Evolutionary conservation across 495 filamentous ascomycete genomes (phyloP).

Genomic region (Cenococcum geophilum): DNA sequence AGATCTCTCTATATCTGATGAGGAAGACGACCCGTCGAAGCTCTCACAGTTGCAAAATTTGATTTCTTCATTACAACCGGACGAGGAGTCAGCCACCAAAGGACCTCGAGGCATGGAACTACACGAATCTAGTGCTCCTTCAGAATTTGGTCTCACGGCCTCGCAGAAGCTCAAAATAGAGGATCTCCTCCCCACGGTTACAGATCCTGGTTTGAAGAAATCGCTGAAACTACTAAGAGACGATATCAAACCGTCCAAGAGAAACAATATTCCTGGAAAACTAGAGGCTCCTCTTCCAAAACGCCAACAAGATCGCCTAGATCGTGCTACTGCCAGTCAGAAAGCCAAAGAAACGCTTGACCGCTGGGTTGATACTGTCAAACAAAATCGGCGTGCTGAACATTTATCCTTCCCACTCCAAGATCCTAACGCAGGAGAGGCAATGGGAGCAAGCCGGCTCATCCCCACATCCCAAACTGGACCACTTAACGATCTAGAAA

Average conservation of each 20-base stretch:
- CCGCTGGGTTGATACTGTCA: slow-evolving; percentile 90
- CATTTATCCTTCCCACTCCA: slow-evolving; percentile 85
- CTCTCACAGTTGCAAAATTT: slow-evolving; percentile 61
- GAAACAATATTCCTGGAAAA: slow-evolving; percentile 57
- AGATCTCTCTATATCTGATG: slow-evolving; percentile 49
- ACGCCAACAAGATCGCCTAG: slow-evolving; percentile 79
- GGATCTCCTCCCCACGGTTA: slow-evolving; percentile 67
- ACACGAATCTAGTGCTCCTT: slow-evolving; percentile 50
- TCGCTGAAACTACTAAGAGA: slow-evolving; percentile 61
- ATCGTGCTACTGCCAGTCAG: slow-evolving; percentile 78
- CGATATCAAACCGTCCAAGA: slow-evolving; percentile 49
- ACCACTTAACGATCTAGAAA: slow-evolving; percentile 75
- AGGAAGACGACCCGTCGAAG: slow-evolving; percentile 52
- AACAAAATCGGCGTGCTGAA: slow-evolving; percentile 84
- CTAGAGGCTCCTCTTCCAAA: slow-evolving; percentile 80
- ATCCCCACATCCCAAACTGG: slow-evolving; percentile 49
- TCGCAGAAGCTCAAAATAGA: slow-evolving; percentile 71
- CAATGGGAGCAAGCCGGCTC: slow-evolving; percentile 48
- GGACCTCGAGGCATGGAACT: slow-evolving; percentile 35
- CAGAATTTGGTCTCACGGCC: slow-evolving; percentile 53
- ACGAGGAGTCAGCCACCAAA: slow-evolving; percentile 26
- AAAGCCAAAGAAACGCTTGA: slow-evolving; percentile 87
- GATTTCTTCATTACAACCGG: slow-evolving; percentile 59
- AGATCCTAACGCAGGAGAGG: slow-evolving; percentile 54
- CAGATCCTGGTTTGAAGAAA: slow-evolving; percentile 69